Conservation (phyloP, 805 yeast species). For the Pichia exigua region DNA sequence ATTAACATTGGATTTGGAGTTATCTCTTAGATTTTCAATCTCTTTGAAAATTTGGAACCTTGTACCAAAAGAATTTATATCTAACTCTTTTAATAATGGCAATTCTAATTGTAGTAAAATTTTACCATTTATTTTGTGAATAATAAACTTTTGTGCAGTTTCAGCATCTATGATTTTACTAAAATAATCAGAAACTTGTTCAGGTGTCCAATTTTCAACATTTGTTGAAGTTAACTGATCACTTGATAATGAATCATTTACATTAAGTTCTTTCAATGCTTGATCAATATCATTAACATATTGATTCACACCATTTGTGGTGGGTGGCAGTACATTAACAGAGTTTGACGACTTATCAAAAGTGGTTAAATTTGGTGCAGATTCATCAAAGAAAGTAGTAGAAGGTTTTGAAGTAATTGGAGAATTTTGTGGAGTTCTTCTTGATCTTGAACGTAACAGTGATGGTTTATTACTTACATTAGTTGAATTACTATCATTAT, state of each 20-base stretch:
- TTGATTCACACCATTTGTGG: conserved; percentile 16
- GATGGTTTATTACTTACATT: conserved; percentile 27
- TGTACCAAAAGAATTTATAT: conserved; percentile 88
- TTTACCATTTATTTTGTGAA: conserved; percentile 83
- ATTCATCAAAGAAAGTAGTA: background rate
- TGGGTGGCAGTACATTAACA: background rate
- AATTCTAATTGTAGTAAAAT: conserved; percentile 82
- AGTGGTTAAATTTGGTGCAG: background rate
- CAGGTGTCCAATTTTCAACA: conserved; percentile 71
- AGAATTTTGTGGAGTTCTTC: conserved; percentile 33
- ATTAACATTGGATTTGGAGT: conserved; percentile 9
- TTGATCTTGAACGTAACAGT: conserved; percentile 51
- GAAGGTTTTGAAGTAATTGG: conserved; percentile 18
- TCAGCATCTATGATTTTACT: conserved; percentile 57
- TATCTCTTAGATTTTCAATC: conserved; percentile 57
- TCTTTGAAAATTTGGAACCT: conserved; percentile 88
- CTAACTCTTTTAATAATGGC: conserved; percentile 82
- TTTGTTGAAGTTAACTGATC: conserved; percentile 35
- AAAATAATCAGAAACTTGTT: conserved; percentile 77
- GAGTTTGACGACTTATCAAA: background rate
- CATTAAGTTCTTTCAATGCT: conserved; percentile 57
- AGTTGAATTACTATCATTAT: background rate
- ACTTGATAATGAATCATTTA: conserved; percentile 3
- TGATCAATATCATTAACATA: conserved; percentile 68
- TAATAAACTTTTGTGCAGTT: conserved; percentile 71